Evolutionary conservation across 805 yeast genomes (phyloP).

Genomic region (Wickerhamomyces chambardii): DNA sequence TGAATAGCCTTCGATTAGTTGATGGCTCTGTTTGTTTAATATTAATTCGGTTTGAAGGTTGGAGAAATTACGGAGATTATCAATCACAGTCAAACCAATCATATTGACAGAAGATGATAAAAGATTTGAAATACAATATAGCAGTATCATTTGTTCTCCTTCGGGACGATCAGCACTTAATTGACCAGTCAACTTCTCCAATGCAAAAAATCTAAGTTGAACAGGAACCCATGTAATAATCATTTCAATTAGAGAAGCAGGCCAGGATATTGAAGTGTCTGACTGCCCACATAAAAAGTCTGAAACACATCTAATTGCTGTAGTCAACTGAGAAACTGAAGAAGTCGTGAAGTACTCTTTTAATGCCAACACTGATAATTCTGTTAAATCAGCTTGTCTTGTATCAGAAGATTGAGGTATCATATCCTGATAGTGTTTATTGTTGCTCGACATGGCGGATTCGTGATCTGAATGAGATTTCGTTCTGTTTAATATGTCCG

Average conservation of each 20-base stretch:
- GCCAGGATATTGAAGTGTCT: conserved; percentile 33
- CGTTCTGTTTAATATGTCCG: neutral
- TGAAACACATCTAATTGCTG: conserved; percentile 45
- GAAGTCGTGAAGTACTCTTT: conserved; percentile 55
- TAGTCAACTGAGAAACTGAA: conserved; percentile 49
- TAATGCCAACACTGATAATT: conserved; percentile 31
- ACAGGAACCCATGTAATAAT: conserved; percentile 76
- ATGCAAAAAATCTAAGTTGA: conserved; percentile 60
- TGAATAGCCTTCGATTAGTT: conserved; percentile 35
- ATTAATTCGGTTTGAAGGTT: conserved; percentile 31
- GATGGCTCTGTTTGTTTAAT: conserved; percentile 13
- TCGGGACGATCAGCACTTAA: conserved; percentile 13
- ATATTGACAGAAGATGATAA: conserved; percentile 74
- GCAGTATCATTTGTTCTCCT: conserved; percentile 20
- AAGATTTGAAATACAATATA: conserved; percentile 43
- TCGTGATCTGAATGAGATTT: neutral
- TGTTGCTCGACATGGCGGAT: neutral
- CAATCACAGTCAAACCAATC: conserved; percentile 82
- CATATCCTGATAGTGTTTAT: neutral
- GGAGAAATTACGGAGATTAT: conserved; percentile 54
- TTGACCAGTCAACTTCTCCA: conserved; percentile 35
- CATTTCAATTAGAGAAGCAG: conserved; percentile 46
- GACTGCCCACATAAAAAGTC: conserved; percentile 29
- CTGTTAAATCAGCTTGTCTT: neutral
- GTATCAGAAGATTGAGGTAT: neutral